Evolutionary conservation across 257 asterid species (phyloP), one percentile per base, ranked within the genome.

Genomic region (Galeopsis tetrahit): DNA sequence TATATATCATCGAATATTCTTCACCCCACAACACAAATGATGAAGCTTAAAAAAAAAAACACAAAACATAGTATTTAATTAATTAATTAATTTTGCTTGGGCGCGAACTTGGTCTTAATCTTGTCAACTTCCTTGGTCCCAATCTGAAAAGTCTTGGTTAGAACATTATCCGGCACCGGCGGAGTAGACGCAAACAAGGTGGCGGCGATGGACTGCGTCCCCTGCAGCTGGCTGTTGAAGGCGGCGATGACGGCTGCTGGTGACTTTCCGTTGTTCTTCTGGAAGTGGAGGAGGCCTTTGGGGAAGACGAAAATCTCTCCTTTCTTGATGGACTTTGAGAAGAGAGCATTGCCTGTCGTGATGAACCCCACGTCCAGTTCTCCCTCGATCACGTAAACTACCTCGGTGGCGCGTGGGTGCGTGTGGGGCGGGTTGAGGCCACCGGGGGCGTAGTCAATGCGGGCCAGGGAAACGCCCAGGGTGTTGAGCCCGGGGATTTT

Each of bases 401-500:
- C 21, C 81, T 86, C 96, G 71, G 88, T 85, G 82, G 93, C 93
- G 38, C 90, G 92, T 64, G 95, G 95, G 80, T 88, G 95, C 2
- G 82, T 80, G 85, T 86, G 92, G 2, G 90, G 95, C 7, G 92
- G 92, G 74, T 85, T 89, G 44, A 87, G 73, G 63, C 90, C 90
- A 11, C 84, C 84, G 2, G 87, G 87, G 69, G 97, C 98, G 44
- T 84, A 93, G 87, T 89, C 96, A 38, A 89, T 75, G 36, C 93
- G 85, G 32, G 89, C 51, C 10, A 89, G 77, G 67, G 96, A 84
- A 1, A 89, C 83, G n/a, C 92, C 94, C 2, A 87, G 84, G 40
- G 94, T 89, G 90, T 89, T 89, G 33, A 89, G 92, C 7, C 96
- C 96, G 0, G 96, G 94, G 61, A 87, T 76, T 51, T 56, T 80